Conservation (phyloP, 192 early-diverging fungal genomes). For the Podila epicladia region DNA sequence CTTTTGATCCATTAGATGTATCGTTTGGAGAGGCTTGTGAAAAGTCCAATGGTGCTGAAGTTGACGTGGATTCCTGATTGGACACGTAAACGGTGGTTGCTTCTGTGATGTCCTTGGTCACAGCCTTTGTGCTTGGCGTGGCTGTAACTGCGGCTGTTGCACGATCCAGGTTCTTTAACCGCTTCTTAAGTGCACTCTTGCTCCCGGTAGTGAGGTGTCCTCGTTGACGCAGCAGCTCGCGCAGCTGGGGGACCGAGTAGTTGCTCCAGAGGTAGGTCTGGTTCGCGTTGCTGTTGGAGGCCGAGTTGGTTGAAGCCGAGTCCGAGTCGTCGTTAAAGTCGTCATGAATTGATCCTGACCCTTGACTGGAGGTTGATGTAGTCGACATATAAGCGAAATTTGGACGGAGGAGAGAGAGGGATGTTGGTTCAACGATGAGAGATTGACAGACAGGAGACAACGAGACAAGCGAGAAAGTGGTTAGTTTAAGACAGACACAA, state of each 20-base stretch:
- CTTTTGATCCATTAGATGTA: neutral
- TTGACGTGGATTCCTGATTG: neutral
- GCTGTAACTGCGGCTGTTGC: slow-evolving; percentile 1
- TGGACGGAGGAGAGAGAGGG: neutral
- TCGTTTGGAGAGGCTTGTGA: neutral
- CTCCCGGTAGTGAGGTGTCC: slow-evolving; percentile 41
- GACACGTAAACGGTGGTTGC: neutral
- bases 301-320: slow-evolving; percentile 13
- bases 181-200: slow-evolving; percentile 29
- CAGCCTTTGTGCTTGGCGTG: neutral
- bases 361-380: slow-evolving; percentile 4
- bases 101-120: slow-evolving; percentile 2
- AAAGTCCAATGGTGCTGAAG: neutral
- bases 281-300: neutral
- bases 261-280: slow-evolving; percentile 43
- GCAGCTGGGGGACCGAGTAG: slow-evolving; percentile 33
- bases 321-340: slow-evolving; percentile 24
- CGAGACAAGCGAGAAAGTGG: neutral
- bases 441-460: neutral
- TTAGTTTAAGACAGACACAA: too few species aligned
- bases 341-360: slow-evolving; percentile 1
- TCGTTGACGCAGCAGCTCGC: slow-evolving; percentile 37
- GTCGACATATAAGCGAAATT: neutral
- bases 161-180: slow-evolving; percentile 31
- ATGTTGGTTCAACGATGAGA: neutral